phyloP scores from a whole-genome alignment of 2,329 filamentous ascomycete species.

The Pestalotiopsis sp. region DNA sequence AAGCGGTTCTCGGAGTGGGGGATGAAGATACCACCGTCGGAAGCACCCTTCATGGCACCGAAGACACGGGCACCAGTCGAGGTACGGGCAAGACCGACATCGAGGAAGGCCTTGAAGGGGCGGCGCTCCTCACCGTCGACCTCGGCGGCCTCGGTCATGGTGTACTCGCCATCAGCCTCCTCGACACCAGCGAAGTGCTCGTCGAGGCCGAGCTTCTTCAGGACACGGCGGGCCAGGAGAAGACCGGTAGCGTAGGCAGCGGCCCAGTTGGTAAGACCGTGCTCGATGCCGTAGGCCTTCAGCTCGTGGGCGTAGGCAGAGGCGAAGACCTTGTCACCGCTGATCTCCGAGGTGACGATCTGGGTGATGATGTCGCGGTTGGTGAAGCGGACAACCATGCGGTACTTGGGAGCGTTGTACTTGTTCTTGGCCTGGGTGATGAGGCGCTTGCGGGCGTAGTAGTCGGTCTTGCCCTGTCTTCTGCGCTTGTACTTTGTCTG shows the following conservation, averaged over 20 bases:
- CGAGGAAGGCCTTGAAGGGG: constrained; percentile 99
- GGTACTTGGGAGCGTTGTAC: constrained; percentile 99
- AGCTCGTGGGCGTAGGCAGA: constrained; percentile 97
- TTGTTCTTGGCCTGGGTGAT: constrained; percentile 99
- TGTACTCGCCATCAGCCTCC: constrained; percentile 96
- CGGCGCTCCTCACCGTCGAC: constrained; percentile 89
- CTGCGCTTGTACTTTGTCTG: constrained; percentile 99
- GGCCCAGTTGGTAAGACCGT: constrained; percentile 99
- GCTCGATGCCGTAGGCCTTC: constrained; percentile 93
- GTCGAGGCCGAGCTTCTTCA: constrained; percentile 96
- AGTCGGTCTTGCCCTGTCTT: constrained; percentile 97
- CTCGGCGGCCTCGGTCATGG: constrained; percentile 91
- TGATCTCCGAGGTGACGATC: constrained; percentile 95
- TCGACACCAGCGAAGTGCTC: constrained; percentile 94
- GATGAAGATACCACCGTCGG: constrained; percentile 94
- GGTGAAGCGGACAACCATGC: constrained; percentile 98
- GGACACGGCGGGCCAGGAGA: constrained; percentile 91
- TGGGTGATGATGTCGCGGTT: constrained; percentile 99
- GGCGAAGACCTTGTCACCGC: constrained; percentile 94
- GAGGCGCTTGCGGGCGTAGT: constrained; percentile 99
- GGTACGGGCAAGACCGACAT: constrained; percentile 95
- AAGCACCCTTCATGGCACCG: constrained; percentile 99
- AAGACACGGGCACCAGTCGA: constrained; percentile 99
- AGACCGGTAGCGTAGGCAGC: constrained; percentile 97
- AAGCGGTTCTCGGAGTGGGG: constrained; percentile 99